Percentiles rank a stretch among this genome's conserved stretches.
Conservation (phyloP, 768 basidiomycete species). For the Rhizopogon sp. region DNA sequence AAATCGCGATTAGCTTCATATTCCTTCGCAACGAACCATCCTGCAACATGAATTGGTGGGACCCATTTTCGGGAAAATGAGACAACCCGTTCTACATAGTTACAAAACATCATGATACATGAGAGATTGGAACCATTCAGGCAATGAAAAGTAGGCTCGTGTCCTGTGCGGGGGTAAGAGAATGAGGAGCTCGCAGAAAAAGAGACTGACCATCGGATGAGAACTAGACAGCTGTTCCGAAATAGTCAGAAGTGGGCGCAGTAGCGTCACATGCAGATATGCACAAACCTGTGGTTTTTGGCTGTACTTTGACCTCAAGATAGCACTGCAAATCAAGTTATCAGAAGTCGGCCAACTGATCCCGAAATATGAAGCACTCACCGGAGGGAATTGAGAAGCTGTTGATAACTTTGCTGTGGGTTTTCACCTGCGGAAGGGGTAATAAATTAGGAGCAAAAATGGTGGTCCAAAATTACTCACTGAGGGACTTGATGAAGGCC, state of each 20-base stretch:
- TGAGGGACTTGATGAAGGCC: conserved; percentile 56
- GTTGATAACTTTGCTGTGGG: conserved; percentile 46
- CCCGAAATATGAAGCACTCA: conserved; percentile 11
- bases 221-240: conserved; percentile 33
- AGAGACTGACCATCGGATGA: conserved; percentile 35
- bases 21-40: too few species aligned
- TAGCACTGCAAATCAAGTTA: conserved; percentile 20
- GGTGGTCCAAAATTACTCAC: conserved; percentile 26
- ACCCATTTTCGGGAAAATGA: too few species aligned
- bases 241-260: conserved; percentile 4
- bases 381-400: conserved; percentile 43
- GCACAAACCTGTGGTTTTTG: conserved; percentile 49
- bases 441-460: not conserved
- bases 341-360: not conserved
- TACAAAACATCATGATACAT: not conserved
- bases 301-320: conserved; percentile 42
- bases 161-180: conserved; percentile 15
- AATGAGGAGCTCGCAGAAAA: not conserved
- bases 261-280: not conserved
- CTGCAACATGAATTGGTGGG: too few species aligned
- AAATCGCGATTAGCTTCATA: too few species aligned
- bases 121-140: conserved; percentile 6
- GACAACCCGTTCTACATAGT: not conserved
- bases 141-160: conserved; percentile 25
- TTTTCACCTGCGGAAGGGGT: conserved; percentile 31